Evolutionary conservation across 2,329 filamentous ascomycete genomes (phyloP), one percentile per base, ranked within the genome.

Genomic region (Nemania sp.): DNA sequence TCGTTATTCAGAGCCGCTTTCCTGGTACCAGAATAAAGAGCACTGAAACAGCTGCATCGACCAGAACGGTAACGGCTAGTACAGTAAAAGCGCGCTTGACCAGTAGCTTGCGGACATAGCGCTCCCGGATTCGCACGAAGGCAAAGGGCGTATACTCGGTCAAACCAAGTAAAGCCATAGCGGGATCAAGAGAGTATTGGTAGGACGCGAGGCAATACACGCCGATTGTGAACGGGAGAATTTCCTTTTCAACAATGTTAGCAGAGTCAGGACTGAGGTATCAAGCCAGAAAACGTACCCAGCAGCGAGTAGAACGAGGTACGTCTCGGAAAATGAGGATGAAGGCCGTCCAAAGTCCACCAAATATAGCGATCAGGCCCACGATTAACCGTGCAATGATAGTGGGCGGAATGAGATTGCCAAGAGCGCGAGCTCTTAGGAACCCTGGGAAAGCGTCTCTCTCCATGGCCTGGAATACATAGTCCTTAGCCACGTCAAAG

Each of bases 391-490:
- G 83, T 63, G 95, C 80, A 68, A 97, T 84, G 62, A 96, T 86
- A 41, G 91, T 96, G 14, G 93, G 85, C 3, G 93, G 94, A 23
- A 99, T 93, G 12, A 99, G 81, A 68, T 99, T 99, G 56, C 95
- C 95, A 20, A 99, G 80, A 2, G 94, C 94, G 75, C 97, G 97
- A 75, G 91, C 90, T 68, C 93, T 84, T 54, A 99, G 80, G 74
- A 99, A 99, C 1, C 93, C 93, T 0, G 95, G 94, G 70, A 96
- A 99, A n/a, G 95, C 94, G 75, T 99, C 94, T 51, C 95, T 85
- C 75, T 99, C 95, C 94, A 99, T 99, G 28, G 95, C 95, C 74
- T 99, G 95, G 73, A 97, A 99, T 59, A 97, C 94, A 70, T 97
- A 99, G 75, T 99, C 94, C 77, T 99, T 99, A 49, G 94, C 94